These are phyloP conservation scores for Alliaria petiolata DNA, from an alignment of 345 rosid genomes.

Conservation along the genomic window DNA sequence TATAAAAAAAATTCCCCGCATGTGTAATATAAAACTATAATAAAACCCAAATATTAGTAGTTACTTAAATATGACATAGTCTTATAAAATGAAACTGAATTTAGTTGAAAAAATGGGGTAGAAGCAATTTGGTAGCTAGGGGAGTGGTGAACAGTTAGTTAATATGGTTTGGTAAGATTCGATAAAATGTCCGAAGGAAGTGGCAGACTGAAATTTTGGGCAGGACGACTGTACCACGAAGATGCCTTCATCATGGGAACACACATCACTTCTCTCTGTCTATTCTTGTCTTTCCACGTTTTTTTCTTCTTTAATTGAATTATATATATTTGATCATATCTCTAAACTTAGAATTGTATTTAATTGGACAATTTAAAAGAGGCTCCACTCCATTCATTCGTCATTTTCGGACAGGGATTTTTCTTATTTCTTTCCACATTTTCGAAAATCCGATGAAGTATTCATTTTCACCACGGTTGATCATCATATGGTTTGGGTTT, in stretches of 20 bases:
- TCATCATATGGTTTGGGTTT: not conserved
- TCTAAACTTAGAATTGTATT: not conserved
- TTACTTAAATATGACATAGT: not conserved
- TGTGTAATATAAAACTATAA: not conserved
- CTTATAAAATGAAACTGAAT: no score
- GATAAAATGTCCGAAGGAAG: constrained; percentile 4
- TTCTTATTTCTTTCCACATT: not conserved
- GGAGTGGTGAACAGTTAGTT: not conserved
- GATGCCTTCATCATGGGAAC: constrained; percentile 29
- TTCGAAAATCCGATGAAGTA: not conserved
- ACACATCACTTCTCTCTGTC: constrained; percentile 29
- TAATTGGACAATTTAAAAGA: constrained; percentile 6
- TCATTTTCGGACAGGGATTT: not conserved
- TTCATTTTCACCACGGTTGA: not conserved
- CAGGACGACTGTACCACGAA: constrained; percentile 4
- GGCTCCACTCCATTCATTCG: no score
- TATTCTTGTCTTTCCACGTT: constrained; percentile 8
- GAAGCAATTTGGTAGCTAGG: not conserved
- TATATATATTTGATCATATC: not conserved
- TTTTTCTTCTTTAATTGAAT: not conserved
- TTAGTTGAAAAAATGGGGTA: not conserved
- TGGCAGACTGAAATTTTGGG: constrained; percentile 17
- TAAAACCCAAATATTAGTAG: not conserved
- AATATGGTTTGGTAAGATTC: constrained; percentile 6
- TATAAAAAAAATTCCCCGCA: not conserved